Evolutionary conservation across 805 yeast genomes (phyloP), one percentile per base, ranked within the genome.

Genomic region (Saccharomycopsis javanensis): DNA sequence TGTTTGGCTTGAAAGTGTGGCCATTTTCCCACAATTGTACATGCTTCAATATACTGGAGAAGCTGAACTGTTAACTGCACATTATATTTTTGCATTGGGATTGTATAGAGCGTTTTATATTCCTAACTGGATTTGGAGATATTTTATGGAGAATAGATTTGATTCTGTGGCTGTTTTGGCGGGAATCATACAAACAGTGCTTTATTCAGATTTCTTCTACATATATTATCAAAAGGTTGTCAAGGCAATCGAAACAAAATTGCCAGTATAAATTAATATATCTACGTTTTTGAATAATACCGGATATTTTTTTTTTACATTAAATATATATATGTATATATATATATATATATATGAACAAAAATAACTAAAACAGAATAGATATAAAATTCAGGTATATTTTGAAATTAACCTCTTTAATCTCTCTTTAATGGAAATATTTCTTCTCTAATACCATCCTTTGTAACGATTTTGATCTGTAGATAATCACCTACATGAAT

Each of bases 401-500:
- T 15, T 33, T 11, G 37, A 33, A 11, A 33, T 11, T 33, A 33
- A 33, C 10, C 15, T n/a, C n/a, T n/a, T 64, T 73, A 92, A 76
- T 92, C 98, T 70, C 86, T 83, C 80, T 94, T 89, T 70, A 94
- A 78, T 59, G 95, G 95, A 69, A 74, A 86, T 71, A 81, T 85
- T 69, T 88, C 96, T 48, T 80, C 83, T 73, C 85, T 80, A 53
- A 89, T 88, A 54, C 99, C 99, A 25, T 90, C 96, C 69, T 90
- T 91, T 13, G 97, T 89, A 59, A 92, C 91, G 64, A 94, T 87
- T 63, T 86, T 75, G 53, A 94, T 85, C 71, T 94, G 96, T 62
- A 94, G 78, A 5, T 94, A 96, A 75, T 94, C 99, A 75, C 99
- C 99, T 55, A 94, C 98, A 64, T 91, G 95, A 65, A 94, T 94